Evolutionary conservation across 208 protist genomes (phyloP).

Genomic region (Leishmania major): DNA sequence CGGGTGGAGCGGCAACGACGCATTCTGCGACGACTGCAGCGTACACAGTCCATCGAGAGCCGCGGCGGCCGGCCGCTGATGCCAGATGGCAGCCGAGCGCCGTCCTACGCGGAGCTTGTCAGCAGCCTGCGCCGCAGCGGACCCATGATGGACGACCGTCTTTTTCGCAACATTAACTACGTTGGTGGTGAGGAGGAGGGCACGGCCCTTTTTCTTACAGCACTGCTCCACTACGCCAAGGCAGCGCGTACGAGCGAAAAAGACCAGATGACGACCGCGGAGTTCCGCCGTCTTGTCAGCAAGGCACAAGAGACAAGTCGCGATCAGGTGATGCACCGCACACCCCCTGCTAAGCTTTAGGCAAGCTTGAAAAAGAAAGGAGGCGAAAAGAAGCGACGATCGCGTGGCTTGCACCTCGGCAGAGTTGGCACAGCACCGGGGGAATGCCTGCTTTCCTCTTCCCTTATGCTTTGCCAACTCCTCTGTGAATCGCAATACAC

Average conservation of each 20-base stretch:
- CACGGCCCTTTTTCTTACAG: slow-evolving; percentile 53
- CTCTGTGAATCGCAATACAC: not conserved
- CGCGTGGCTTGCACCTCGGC: not conserved
- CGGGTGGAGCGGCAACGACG: slow-evolving; percentile 62
- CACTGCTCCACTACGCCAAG: slow-evolving; percentile 47
- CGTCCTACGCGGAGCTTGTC: slow-evolving; percentile 40
- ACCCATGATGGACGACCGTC: slow-evolving; percentile 81
- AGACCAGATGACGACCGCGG: slow-evolving; percentile 4
- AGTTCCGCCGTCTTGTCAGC: slow-evolving; percentile 35
- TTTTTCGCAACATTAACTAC: slow-evolving; percentile 64
- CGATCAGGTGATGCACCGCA: slow-evolving; percentile 19
- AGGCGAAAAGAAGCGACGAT: not conserved
- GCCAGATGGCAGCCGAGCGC: slow-evolving; percentile 51
- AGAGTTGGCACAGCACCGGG: not conserved
- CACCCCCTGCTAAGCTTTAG: slow-evolving; percentile 24
- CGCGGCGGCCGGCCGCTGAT: slow-evolving; percentile 28
- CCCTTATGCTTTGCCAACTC: not conserved
- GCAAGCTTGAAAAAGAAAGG: not conserved
- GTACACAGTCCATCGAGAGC: slow-evolving; percentile 29
- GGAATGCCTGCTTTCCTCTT: not conserved
- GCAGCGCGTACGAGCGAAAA: slow-evolving; percentile 1
- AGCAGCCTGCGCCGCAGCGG: slow-evolving; percentile 44
- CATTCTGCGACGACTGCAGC: slow-evolving; percentile 54
- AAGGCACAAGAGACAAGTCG: slow-evolving; percentile 29
- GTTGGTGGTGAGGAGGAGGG: slow-evolving; percentile 82